Base-by-base conservation (phyloP, 1,139 yeast genomes). In the Kodamaea fungicola region DNA sequence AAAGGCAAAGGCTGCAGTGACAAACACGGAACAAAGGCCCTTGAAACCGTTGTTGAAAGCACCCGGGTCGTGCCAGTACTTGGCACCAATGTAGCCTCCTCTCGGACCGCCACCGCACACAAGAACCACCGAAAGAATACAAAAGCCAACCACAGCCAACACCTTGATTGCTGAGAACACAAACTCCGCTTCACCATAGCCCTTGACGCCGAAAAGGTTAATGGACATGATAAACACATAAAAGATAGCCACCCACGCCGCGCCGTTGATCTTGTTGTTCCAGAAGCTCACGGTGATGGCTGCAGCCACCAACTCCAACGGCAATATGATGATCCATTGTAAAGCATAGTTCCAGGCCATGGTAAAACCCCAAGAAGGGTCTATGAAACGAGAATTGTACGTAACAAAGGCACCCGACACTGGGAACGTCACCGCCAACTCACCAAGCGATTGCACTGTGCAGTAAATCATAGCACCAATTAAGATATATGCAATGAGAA, bases 381-480 rank as follows among this genome's bases (percentile, higher is more conserved):
- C 94, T 30, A 87, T 66, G 47, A 85, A 81, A 40, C 83, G 70
- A 4, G 86, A 67, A 26, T 87, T 77, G 57, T 80, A 85, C 40
- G 83, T 77, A 31, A 83, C 74, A 61, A 84, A 86, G 2, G 90
- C 87, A 50, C 95, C 96, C 39, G 84, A 70, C 32, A 86, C 80
- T 6, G 94, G 90, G 60, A 81, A 85, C 9, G 80, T 72, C 29
- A 84, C 86, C 33, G 94, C 88, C 55, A 87, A 58, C 60, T 88
- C 96, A 46, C 95, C 94, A 39, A 88, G 77, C n/a, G 92, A 81
- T 55, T 85, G 90, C 51, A 86, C 82, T 32, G 86, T 83, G 51
- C 79, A 75, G 62, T 78, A 84, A 48, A 87, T 77, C 75, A 83
- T 71, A 6, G 83, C 68, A 32, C 89, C 85, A 44, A 84, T 73